These are phyloP conservation scores for Ilyonectria destructans DNA, from an alignment of 2,329 filamentous ascomycete genomes.

Conservation along the genomic window DNA sequence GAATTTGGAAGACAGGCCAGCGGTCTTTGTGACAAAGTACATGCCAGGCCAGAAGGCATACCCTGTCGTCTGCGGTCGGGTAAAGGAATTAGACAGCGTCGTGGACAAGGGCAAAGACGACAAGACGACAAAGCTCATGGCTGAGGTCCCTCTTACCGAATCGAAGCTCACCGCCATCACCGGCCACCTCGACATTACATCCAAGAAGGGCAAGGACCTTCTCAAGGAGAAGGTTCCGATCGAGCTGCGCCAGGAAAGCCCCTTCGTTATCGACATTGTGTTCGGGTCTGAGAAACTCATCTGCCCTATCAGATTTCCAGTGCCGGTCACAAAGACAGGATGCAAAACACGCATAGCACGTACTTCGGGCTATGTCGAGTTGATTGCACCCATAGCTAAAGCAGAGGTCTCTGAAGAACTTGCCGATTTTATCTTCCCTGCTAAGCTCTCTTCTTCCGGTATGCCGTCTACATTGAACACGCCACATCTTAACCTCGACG, in stretches of 20 bases:
- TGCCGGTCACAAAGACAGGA: conserved; percentile 56
- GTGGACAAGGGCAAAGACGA: conserved; percentile 40
- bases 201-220: conserved; percentile 54
- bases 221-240: conserved; percentile 58
- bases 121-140: conserved; percentile 47
- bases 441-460: conserved; percentile 44
- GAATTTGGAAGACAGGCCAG: conserved; percentile 46
- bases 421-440: conserved; percentile 57
- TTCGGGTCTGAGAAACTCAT: conserved; percentile 54
- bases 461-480: conserved; percentile 58
- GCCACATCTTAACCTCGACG: conserved; percentile 62
- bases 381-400: conserved; percentile 56
- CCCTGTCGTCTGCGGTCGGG: conserved; percentile 46
- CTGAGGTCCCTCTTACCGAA: conserved; percentile 51
- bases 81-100: conserved; percentile 41
- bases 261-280: conserved; percentile 60
- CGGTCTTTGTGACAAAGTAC: conserved; percentile 57
- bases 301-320: conserved; percentile 58
- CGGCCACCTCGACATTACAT: conserved; percentile 58
- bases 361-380: conserved; percentile 62
- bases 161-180: conserved; percentile 55
- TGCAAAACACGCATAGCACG: conserved; percentile 61
- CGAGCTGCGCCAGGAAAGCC: conserved; percentile 56
- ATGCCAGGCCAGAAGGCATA: conserved; percentile 54
- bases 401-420: conserved; percentile 46